Evolutionary conservation across 176 grass and related monocot species (phyloP), one percentile per base, ranked within the genome.

Genomic region (Oryza australiensis): DNA sequence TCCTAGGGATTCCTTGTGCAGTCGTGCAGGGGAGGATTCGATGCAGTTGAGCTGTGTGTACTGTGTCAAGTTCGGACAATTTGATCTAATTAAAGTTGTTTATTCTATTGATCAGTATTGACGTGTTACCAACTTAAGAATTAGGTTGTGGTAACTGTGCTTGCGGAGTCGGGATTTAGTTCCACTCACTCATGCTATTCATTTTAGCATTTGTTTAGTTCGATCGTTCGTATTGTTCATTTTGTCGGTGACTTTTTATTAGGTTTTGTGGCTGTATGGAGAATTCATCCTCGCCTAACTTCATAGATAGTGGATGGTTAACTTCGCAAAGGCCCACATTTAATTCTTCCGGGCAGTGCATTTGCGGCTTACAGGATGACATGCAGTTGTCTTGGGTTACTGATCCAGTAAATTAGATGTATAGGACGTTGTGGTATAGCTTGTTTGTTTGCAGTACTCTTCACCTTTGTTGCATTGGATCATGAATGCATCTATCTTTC

Each of bases 1-100:
- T 69, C 0, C 18, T 86, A 88, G 64, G 85, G 62, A 9, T 79
- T 86, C 30, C 3, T 3, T 14, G 16, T 42, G 10, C 10, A 26
- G 5, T 14, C 34, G 14, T 28, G 24, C 2, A 62, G 12, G 33
- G 26, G 42, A 43, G 62, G 26, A 79, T 80, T 81, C 28, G 28
- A 70, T 8, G 27, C 67, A 15, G 20, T 30, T 26, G 14, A 71
- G 15, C 24, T 68, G 11, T 28, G 22, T 68, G 10, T 28, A 15
- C 37, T 76, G 26, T 41, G 14, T 69, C 32, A 20, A 51, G 24
- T 26, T 29, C 18, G 26, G 73, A 38, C 42, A 30, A 80, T 84
- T 40, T 40, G 20, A 53, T 76, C 24, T 15, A 38, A 55, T 22
- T 59, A 20, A 9, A 55, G 0, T 13, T 32, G 5, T 29, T 66